phyloP scores from a whole-genome alignment of 257 asterid species.

The Solanum dulcamara region DNA sequence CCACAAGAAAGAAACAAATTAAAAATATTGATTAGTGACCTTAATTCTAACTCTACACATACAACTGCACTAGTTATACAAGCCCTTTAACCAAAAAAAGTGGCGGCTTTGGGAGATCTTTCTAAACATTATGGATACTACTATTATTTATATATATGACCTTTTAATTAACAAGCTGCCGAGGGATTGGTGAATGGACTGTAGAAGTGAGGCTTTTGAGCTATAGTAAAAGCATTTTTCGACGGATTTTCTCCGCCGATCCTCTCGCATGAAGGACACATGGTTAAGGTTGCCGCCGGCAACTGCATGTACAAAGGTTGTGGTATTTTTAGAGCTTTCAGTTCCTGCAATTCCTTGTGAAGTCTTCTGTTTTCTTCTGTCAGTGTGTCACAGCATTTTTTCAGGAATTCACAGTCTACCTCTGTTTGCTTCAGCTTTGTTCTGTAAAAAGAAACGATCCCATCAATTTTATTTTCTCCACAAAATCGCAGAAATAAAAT shows the following conservation, averaged over 20 bases:
- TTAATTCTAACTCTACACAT: neutral
- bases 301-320: conserved; percentile 77
- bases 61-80: conserved; percentile 1
- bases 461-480: neutral
- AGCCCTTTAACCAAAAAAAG: conserved; percentile 7
- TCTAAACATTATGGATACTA: neutral
- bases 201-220: conserved; percentile 42
- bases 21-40: conserved; percentile 4
- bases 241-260: conserved; percentile 28
- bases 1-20: neutral
- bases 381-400: conserved; percentile 80
- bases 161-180: conserved; percentile 41
- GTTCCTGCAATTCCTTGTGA: conserved; percentile 79
- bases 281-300: conserved; percentile 58
- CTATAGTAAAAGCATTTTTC: conserved; percentile 28
- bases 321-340: conserved; percentile 60
- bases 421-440: conserved; percentile 97
- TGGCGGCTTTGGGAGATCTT: neutral
- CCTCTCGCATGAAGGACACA: conserved; percentile 81
- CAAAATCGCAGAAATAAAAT: neutral
- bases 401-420: conserved; percentile 83
- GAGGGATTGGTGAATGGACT: conserved; percentile 49
- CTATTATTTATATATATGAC: neutral
- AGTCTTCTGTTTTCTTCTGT: conserved; percentile 87
- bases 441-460: conserved; percentile 13